Evolutionary conservation across 129 eudicot species (phyloP), one percentile per base, ranked within the genome.

Genomic region (Apium graveolens): DNA sequence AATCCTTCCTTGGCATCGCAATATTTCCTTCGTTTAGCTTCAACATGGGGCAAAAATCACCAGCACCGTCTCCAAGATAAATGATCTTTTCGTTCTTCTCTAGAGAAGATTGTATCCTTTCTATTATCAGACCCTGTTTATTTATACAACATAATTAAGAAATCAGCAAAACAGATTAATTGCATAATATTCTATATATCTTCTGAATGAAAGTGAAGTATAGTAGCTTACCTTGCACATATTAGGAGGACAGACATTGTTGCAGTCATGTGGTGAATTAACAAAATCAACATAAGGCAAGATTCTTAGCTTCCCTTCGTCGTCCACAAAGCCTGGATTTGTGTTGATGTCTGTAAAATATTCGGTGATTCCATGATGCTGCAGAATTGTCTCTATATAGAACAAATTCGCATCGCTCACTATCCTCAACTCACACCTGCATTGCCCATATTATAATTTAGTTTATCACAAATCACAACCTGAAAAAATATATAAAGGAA

Each of bases 1-100:
- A 91, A 73, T 94, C 78, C 83, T 91, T 94, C 55, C 98, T 91
- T 11, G 98, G 98, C 96, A 94, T 88, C 90, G 87, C 83, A 71
- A 60, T 80, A 79, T 94, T 93, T 16, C 76, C 76, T 63, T 84
- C 83, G 5, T 46, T 75, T 9, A 94, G 97, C 85, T 83, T 91
- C 82, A 94, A 86, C 45, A 87, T 83, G 10, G 96, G 92, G 87
- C 98, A 94, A 75, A 85, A 94, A 79, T 91, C 98, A 1, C 96
- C 98, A 3, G 21, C 83, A 18, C 98, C 98, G 69, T 94, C 97
- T 35, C 98, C 98, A 1, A 93, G 70, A 79, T 91, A 91, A 76
- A 91, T 85, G 5, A 93, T 83, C 49, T 62, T 85, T 74, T 90
- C 88, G 70, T 78, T 83, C 66, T 83, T 88, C 83, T 85, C 88